Evolutionary conservation across 2,329 filamentous ascomycete genomes (phyloP), one percentile per base, ranked within the genome.

Genomic region (Chlorencoelia australis): DNA sequence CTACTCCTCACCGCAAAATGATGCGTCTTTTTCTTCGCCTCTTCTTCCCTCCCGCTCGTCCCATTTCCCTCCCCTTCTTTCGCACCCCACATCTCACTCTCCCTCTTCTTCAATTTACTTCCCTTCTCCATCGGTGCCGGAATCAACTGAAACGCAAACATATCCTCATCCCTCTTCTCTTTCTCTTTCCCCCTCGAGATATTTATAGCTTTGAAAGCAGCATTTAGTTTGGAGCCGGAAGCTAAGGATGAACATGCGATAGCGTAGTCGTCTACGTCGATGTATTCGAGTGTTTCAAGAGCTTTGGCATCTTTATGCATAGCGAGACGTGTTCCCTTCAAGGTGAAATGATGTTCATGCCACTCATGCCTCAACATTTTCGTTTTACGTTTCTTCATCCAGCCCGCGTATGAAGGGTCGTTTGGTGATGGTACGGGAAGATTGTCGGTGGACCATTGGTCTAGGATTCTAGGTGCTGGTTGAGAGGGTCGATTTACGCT

Each of bases 371-470:
- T 83, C 42, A 94, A 73, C 67, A 94, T 78, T 54, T 78, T 79
- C 21, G 82, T 93, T 65, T 86, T 86, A 55, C 89, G 84, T 69
- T 94, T 94, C 69, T 86, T 88, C 77, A 98, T 94, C 60, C 79
- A 87, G 2, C 91, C 91, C 33, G 83, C 75, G 59, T 88, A 84
- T 21, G 75, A 73, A 44, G 81, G 62, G 39, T 75, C 74, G 35
- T 68, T 63, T 33, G 43, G 51, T 56, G 39, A 41, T 28, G 37
- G 52, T 34, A 41, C 52, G 30, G 29, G 43, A 24, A 45, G 48
- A 19, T 28, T 44, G 15, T 35, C 22, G 48, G 42, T 30, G 41
- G 48, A 32, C 17, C 7, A 32, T 39, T 44, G 25, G 14, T 39
- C 31, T 7, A 31, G 31, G 13, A 29, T 34, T 9, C 15, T 35